These are phyloP conservation scores for Myriangium duriaei DNA, from an alignment of 2,329 filamentous ascomycete genomes.

Conservation along the genomic window DNA sequence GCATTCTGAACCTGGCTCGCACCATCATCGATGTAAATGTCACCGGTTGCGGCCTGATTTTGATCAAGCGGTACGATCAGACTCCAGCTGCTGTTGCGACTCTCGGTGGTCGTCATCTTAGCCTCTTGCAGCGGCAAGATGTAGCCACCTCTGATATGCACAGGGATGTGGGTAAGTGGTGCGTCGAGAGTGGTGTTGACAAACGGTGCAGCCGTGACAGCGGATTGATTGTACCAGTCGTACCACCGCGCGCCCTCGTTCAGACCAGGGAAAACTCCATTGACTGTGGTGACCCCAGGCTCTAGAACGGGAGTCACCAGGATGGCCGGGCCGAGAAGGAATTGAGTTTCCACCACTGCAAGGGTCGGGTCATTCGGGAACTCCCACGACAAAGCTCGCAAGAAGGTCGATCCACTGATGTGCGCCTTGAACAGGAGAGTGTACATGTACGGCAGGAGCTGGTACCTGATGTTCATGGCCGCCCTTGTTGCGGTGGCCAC, in stretches of 20 bases:
- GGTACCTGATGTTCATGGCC: constrained; percentile 60
- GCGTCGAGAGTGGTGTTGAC: constrained; percentile 49
- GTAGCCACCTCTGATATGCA: constrained; percentile 56
- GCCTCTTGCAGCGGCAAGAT: constrained; percentile 57
- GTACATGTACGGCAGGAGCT: constrained; percentile 63
- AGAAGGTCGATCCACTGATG: constrained; percentile 53
- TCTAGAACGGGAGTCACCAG: constrained; percentile 56
- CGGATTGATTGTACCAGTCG: constrained; percentile 62
- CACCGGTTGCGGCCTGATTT: constrained; percentile 44
- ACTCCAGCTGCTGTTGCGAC: constrained; percentile 53
- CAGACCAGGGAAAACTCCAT: constrained; percentile 58
- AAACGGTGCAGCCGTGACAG: constrained; percentile 38
- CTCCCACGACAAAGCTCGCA: constrained; percentile 63
- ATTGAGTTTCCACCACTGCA: constrained; percentile 55
- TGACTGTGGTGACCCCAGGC: constrained; percentile 47
- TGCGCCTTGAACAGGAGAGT: constrained; percentile 57
- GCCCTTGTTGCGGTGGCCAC: constrained; percentile 52
- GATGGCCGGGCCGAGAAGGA: constrained; percentile 54
- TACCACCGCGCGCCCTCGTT: constrained; percentile 54
- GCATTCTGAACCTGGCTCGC: constrained; percentile 48
- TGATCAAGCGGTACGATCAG: constrained; percentile 49
- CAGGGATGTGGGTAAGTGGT: constrained; percentile 56
- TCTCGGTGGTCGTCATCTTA: constrained; percentile 52
- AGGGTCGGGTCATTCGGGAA: constrained; percentile 59
- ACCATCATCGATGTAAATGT: constrained; percentile 63